A percentile compares a stretch with the other conserved stretches of the same genome.
Conservation (phyloP, 1,284 basidiomycete genomes). For the Xanthoconium separans region DNA sequence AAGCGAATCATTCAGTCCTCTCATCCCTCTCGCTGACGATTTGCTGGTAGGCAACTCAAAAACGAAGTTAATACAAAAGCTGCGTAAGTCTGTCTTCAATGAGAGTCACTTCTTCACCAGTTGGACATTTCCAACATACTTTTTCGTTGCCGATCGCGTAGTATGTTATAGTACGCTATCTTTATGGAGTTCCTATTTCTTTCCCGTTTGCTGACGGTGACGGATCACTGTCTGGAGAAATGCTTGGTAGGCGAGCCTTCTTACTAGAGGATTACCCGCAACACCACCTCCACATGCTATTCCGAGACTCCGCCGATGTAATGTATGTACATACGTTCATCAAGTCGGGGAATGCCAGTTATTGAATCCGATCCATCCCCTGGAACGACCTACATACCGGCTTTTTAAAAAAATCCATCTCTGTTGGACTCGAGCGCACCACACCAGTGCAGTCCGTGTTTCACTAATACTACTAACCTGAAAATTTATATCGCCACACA, state of each 20-base stretch:
- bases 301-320: too few species aligned
- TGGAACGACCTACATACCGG: too few species aligned
- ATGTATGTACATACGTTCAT: too few species aligned
- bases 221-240: not conserved
- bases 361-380: too few species aligned
- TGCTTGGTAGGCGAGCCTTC: not conserved
- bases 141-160: constrained; percentile 10
- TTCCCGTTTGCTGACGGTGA: not conserved
- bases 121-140: not conserved
- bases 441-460: too few species aligned
- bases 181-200: constrained; percentile 26
- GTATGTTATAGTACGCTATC: constrained; percentile 22
- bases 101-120: not conserved
- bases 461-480: too few species aligned
- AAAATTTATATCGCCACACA: too few species aligned
- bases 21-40: not conserved
- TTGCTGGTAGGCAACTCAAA: constrained; percentile 23
- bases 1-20: constrained; percentile 27
- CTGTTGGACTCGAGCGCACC: too few species aligned
- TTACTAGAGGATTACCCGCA: too few species aligned
- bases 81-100: not conserved
- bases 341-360: too few species aligned
- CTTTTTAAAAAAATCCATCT: too few species aligned
- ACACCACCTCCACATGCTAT: too few species aligned
- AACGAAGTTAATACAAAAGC: constrained; percentile 18